Evolutionary conservation across 2,329 filamentous ascomycete genomes (phyloP).

Genomic region (Fulvia fulva): DNA sequence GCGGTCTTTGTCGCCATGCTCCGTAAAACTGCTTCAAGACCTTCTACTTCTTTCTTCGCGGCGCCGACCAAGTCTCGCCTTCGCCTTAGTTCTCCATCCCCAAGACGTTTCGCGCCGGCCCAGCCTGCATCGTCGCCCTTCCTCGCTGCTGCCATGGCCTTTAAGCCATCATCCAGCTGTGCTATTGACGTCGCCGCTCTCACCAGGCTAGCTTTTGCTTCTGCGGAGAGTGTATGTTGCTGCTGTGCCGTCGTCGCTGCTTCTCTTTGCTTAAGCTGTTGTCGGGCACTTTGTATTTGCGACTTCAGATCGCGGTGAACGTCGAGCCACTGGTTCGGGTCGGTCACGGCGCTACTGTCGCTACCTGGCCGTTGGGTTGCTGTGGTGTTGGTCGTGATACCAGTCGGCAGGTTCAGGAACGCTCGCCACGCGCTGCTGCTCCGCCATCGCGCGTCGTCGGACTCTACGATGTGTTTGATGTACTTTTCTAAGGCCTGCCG

Average conservation of each 20-base stretch:
- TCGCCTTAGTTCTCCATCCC: conserved; percentile 70
- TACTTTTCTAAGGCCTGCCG: conserved; percentile 66
- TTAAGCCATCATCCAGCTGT: conserved; percentile 63
- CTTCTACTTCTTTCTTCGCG: conserved; percentile 70
- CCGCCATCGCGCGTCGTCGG: conserved; percentile 72
- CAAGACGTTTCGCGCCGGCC: conserved; percentile 50
- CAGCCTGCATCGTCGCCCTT: conserved; percentile 36
- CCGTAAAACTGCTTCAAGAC: conserved; percentile 68
- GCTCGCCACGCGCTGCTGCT: conserved; percentile 67
- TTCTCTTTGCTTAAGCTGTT: conserved; percentile 65
- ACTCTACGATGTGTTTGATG: conserved; percentile 66
- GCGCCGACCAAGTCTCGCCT: conserved; percentile 66
- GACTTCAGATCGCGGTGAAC: conserved; percentile 70
- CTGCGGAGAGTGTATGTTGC: conserved; percentile 59
- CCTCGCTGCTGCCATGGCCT: conserved; percentile 33
- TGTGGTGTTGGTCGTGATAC: conserved; percentile 37
- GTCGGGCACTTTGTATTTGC: conserved; percentile 63
- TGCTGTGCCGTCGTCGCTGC: conserved; percentile 55
- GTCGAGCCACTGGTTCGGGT: conserved; percentile 68
- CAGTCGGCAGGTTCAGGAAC: conserved; percentile 67
- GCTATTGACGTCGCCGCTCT: conserved; percentile 62
- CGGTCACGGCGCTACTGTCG: conserved; percentile 37
- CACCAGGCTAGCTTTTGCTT: conserved; percentile 70
- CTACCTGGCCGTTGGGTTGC: conserved; percentile 13
- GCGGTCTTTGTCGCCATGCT: conserved; percentile 53